Evolutionary conservation across 768 basidiomycete species (phyloP).

Genomic region (Sutorius australiensis): DNA sequence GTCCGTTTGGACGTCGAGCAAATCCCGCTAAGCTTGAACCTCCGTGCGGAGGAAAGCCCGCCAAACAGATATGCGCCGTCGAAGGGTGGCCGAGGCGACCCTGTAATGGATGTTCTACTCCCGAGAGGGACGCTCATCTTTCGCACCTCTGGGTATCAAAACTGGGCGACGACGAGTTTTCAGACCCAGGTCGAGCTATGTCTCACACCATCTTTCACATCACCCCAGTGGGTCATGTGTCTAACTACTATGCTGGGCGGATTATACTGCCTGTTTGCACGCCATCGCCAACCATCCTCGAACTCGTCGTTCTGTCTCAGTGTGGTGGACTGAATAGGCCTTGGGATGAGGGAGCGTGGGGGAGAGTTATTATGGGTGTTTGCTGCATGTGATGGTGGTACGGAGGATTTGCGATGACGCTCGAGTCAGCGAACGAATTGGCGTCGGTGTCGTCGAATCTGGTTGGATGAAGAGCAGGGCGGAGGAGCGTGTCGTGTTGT

Average conservation of each 20-base stretch:
- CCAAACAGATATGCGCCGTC: conserved; percentile 2
- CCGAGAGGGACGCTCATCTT: conserved; percentile 23
- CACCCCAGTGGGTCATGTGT: background rate
- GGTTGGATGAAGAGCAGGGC: conserved; percentile 14
- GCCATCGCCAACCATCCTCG: conserved; percentile 2
- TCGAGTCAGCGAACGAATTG: conserved; percentile 16
- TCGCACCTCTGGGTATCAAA: conserved; percentile 14
- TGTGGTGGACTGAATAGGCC: background rate
- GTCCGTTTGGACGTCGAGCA: conserved; percentile 10
- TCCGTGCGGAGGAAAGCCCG: background rate
- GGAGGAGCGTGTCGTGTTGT: conserved; percentile 6
- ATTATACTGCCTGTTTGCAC: conserved; percentile 15
- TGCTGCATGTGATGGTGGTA: conserved; percentile 23
- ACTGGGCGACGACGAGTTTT: background rate
- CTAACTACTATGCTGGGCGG: conserved; percentile 6
- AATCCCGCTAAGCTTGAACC: background rate
- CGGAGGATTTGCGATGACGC: background rate
- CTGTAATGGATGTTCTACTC: background rate
- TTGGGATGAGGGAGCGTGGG: conserved; percentile 11
- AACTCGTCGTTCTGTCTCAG: conserved; percentile 22
- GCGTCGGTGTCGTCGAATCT: conserved; percentile 17
- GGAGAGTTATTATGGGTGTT: conserved; percentile 12
- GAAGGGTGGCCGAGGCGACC: background rate
- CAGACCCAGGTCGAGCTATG: background rate
- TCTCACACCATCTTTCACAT: conserved; percentile 12